A percentile compares a stretch with the other conserved stretches of the same genome.
Conservation (phyloP, 2,329 filamentous ascomycete species). For the Fusarium sambucinum region DNA sequence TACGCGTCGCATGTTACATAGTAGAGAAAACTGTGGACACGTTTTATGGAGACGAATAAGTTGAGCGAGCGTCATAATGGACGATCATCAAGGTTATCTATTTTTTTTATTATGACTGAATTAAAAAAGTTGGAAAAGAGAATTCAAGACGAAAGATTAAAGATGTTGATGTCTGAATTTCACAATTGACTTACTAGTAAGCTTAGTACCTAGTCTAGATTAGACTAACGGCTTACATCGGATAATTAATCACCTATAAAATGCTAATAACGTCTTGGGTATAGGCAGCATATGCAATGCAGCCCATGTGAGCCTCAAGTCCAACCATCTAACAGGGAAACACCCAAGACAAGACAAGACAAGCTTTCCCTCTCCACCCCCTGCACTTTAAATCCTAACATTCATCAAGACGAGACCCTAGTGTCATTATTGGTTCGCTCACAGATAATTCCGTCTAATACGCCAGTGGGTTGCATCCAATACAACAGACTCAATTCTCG, state of each 20-base stretch:
- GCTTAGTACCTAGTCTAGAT: too few relatives aligned
- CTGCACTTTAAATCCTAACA: conserved; percentile 1
- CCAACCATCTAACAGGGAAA: conserved; percentile 24
- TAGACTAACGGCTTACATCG: not conserved
- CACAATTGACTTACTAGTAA: not conserved
- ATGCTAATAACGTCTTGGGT: not conserved
- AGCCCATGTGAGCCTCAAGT: not conserved
- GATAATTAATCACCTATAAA: conserved; percentile 12
- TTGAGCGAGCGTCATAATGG: conserved; percentile 7
- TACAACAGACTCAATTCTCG: not conserved
- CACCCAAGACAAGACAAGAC: conserved; percentile 19
- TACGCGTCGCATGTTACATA: conserved; percentile 30
- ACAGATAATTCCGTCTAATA: not conserved
- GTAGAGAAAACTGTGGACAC: conserved; percentile 14
- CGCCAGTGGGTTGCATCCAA: not conserved
- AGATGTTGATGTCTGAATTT: not conserved
- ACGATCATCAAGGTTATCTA: not conserved
- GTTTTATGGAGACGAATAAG: conserved; percentile 17
- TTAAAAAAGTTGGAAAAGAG: not conserved
- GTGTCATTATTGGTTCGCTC: conserved; percentile 11
- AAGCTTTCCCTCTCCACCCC: conserved; percentile 22
- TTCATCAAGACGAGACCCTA: conserved; percentile 31
- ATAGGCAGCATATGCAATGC: not conserved
- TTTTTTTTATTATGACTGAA: not conserved
- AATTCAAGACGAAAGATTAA: not conserved